Evolutionary conservation across 83 land plant genomes (phyloP).

Genomic region (Diphasiastrum complanatum): DNA sequence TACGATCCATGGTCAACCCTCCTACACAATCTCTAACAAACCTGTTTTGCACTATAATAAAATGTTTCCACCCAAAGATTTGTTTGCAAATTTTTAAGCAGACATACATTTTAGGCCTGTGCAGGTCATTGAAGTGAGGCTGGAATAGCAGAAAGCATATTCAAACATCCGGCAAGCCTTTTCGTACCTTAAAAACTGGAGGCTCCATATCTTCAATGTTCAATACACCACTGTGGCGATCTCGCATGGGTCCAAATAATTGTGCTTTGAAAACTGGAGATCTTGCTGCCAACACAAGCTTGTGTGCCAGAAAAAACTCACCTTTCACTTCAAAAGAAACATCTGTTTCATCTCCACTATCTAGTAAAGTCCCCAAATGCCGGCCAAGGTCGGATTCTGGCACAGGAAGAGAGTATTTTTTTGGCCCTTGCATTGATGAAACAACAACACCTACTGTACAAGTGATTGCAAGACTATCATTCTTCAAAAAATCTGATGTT

Average conservation of each 20-base stretch:
- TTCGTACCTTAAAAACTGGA: slow-evolving; percentile 62
- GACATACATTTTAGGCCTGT: not conserved
- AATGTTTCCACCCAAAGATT: too few species aligned
- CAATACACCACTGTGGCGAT: slow-evolving; percentile 42
- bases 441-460: slow-evolving; percentile 84
- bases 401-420: slow-evolving; percentile 40
- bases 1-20: too few species aligned
- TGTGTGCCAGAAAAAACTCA: slow-evolving; percentile 64
- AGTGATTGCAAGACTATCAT: slow-evolving; percentile 60
- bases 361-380: slow-evolving; percentile 45
- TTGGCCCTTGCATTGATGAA: slow-evolving; percentile 59
- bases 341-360: slow-evolving; percentile 54
- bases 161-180: too few species aligned
- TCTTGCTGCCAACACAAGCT: slow-evolving; percentile 74
- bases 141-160: not conserved
- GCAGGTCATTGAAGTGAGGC: not conserved
- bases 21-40: not conserved
- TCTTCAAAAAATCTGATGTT: slow-evolving; percentile 71
- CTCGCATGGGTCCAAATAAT: slow-evolving; percentile 67
- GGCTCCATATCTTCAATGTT: slow-evolving; percentile 68
- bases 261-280: slow-evolving; percentile 87
- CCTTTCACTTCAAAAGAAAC: slow-evolving; percentile 64
- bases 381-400: slow-evolving; percentile 68
- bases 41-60: too few species aligned
- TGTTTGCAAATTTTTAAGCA: too few species aligned